Evolutionary conservation across 306 rosid genomes (phyloP).

Genomic region (Lathyrus tuberosus): DNA sequence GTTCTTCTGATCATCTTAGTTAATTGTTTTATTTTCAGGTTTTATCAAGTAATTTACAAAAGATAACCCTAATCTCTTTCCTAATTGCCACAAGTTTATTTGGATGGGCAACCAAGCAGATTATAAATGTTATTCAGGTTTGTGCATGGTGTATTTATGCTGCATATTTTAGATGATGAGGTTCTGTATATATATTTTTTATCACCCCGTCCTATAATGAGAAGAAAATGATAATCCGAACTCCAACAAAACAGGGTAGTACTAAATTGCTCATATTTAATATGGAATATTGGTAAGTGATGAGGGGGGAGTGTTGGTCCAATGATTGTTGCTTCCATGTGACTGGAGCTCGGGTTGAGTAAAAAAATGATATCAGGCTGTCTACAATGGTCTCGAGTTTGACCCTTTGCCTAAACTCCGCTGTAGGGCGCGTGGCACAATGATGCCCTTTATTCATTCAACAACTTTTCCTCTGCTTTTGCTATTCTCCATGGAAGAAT

Average conservation of each 20-base stretch:
- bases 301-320: neutral
- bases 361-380: neutral
- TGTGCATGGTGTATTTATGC: constrained; percentile 22
- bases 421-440: neutral
- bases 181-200: constrained; percentile 1
- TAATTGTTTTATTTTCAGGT: constrained; percentile 58
- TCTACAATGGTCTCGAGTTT: neutral
- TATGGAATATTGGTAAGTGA: constrained; percentile 19
- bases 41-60: constrained; percentile 52
- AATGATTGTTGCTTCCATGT: neutral
- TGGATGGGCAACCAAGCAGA: constrained; percentile 96
- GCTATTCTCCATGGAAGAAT: neutral
- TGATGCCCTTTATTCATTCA: neutral
- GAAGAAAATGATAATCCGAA: constrained; percentile 4
- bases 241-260: neutral
- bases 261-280: constrained; percentile 3
- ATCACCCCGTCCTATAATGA: constrained; percentile 9
- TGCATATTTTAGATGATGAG: constrained; percentile 24
- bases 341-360: neutral
- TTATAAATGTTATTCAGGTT: constrained; percentile 88
- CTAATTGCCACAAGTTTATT: constrained; percentile 62
- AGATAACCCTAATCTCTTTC: constrained; percentile 55
- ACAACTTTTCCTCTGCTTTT: neutral
- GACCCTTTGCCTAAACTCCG: neutral
- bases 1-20: constrained; percentile 25